Evolutionary conservation across 139 green algal species (phyloP), one percentile per base, ranked within the genome.

Genomic region (Coelastrella sp.): DNA sequence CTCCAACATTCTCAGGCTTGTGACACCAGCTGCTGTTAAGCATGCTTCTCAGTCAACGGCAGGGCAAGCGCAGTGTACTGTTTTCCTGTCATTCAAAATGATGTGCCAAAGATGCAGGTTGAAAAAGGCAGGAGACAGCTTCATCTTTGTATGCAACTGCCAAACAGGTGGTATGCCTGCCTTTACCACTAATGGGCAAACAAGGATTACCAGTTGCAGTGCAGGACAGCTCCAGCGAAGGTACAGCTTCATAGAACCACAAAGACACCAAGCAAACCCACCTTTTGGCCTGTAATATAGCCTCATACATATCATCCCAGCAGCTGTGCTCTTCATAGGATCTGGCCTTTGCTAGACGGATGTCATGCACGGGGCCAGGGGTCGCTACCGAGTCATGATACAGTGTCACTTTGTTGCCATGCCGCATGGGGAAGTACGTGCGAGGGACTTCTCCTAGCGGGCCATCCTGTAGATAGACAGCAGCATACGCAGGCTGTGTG

Each of bases 351-450:
- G 61, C 83, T 65, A 90, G 74, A 4, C 73, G 11, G 32, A 93
- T 84, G 20, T 22, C 73, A 5, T 73, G 73, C 22, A 88, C 56
- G 20, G 85, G 81, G 7, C 83, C 90, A 5, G 87, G 76, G 3
- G 85, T 80, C 78, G 92, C 79, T 65, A 94, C 88, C 11, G 93
- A 89, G 73, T 96, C 93, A 58, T 96, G 95, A 89, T 97, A 97
- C 80, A 97, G 86, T 61, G 91, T 95, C 16, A 97, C 85, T 23
- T 61, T 73, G 87, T 82, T 83, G 54, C 92, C 92, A 2, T 8
- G 7, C 20, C 92, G 89, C 92, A 92, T 61, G 3, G 92, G 92
- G 89, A 95, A 95, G 68, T 95, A 95, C 19, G 83, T 80, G 71
- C 83, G 61, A 0, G 92, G 88, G 61, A 95, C 92, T 68, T 87